Percentiles rank a stretch among this genome's conserved stretches.
phyloP scores from a whole-genome alignment of 192 early-diverging fungal species.

The Helicostylum pulchrum region DNA sequence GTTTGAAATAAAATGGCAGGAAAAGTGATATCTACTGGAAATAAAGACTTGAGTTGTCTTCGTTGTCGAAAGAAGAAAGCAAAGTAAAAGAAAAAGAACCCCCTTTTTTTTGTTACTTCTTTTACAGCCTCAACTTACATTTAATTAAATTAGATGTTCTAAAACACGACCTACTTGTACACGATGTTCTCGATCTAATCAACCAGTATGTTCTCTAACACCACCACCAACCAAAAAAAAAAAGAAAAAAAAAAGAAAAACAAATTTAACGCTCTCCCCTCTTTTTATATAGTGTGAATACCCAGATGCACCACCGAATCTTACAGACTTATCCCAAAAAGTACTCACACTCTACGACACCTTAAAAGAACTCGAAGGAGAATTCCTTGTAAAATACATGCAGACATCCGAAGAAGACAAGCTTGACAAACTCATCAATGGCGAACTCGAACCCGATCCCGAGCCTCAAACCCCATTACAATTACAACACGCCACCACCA shows the following conservation, averaged over 20 bases:
- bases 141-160: constrained; percentile 29
- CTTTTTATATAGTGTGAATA: constrained; percentile 32
- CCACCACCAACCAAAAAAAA: background rate
- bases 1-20: too few species aligned
- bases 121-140: background rate
- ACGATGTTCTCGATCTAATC: constrained; percentile 34
- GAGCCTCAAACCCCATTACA: background rate
- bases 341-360: constrained; percentile 34
- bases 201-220: constrained; percentile 17
- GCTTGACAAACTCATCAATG: too few species aligned
- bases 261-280: background rate
- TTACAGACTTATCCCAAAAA: constrained; percentile 33
- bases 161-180: constrained; percentile 35
- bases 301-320: constrained; percentile 36
- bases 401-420: constrained; percentile 15
- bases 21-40: background rate
- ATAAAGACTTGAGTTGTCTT: constrained; percentile 35
- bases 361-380: constrained; percentile 29
- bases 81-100: constrained; percentile 22
- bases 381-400: constrained; percentile 31
- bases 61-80: constrained; percentile 40
- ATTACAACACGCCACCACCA: background rate
- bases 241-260: background rate
- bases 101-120: constrained; percentile 2
- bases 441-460: background rate